Base-by-base conservation (phyloP, 2,329 filamentous ascomycete genomes). In the Xylaria sp. region DNA sequence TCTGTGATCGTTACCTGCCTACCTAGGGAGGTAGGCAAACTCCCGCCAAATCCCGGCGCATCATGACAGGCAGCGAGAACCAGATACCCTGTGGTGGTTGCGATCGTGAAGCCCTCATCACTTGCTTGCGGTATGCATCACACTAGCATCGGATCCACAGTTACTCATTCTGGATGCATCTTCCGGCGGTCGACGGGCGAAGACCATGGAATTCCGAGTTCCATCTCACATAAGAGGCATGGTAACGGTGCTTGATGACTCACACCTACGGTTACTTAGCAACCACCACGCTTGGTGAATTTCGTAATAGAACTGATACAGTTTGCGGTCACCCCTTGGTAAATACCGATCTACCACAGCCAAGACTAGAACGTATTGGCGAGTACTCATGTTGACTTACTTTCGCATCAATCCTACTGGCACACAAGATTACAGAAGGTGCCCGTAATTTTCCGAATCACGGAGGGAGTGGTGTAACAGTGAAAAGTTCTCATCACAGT, bases 151-250 rank as follows among this genome's bases (percentile, higher is more conserved):
- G 4, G 31, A 47, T 47, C 45, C 45, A 31, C 23, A 28, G 28
- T 37, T 37, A 11, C 7, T 55, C 43, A 23, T 37, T 28, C 15
- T 15, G 15, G 23, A 47, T 50, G 28, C 31, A 40, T 42, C n/a
- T n/a, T 37, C 25, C 33, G 25, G 3, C 35, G 21, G 25, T 42
- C 4, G 23, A 25, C 23, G 40, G 11, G 15, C 14, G 25, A 47
- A 38, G 12, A 25, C 23, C 47, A 31, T 54, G 61, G 61, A 61
- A 31, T 35, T 64, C 61, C 57, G 61, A 54, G 61, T 51, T 60
- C 57, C 57, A 57, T 46, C 45, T 57, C 35, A 57, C 25, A 60
- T 6, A 35, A 33, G 19, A 7, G 5, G 47, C n/a, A 33, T 45
- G 12, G 14, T 8, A 19, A 23, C 42, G n/a, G 33, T 15, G 8